These are phyloP conservation scores for Trichophyton verrucosum DNA, from an alignment of 2,329 filamentous ascomycete species.

Conservation along the genomic window DNA sequence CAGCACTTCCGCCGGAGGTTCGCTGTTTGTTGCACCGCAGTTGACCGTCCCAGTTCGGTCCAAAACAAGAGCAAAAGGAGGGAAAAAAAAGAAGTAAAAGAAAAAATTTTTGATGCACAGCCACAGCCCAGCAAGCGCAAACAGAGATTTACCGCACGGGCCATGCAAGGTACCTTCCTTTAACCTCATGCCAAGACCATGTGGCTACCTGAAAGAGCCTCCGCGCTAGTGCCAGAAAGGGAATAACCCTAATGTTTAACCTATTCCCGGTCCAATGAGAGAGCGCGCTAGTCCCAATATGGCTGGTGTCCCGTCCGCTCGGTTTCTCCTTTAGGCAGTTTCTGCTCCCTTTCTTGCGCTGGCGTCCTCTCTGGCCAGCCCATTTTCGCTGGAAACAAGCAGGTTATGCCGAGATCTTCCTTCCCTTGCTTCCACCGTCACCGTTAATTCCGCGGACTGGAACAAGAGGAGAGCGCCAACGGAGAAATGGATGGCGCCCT, in stretches of 20 bases:
- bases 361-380: background rate
- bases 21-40: too few relatives aligned
- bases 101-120: background rate
- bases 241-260: background rate
- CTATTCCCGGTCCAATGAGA: background rate
- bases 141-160: conserved; percentile 2
- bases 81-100: too few relatives aligned
- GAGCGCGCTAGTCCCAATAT: background rate
- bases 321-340: background rate
- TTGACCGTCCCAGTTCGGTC: too few relatives aligned
- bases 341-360: background rate
- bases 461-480: too few relatives aligned
- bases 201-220: conserved; percentile 4
- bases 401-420: background rate
- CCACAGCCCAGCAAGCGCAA: background rate
- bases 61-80: too few relatives aligned
- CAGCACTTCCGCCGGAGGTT: background rate
- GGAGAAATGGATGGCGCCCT: too few relatives aligned
- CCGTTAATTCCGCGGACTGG: too few relatives aligned
- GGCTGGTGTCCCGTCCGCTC: background rate
- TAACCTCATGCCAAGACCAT: conserved; percentile 3
- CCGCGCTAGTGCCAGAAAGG: background rate
- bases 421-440: too few relatives aligned
- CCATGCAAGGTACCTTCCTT: background rate
- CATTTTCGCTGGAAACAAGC: background rate